Base-by-base conservation (phyloP, 1,284 basidiomycete species). In the Cystobasidium slooffiae region DNA sequence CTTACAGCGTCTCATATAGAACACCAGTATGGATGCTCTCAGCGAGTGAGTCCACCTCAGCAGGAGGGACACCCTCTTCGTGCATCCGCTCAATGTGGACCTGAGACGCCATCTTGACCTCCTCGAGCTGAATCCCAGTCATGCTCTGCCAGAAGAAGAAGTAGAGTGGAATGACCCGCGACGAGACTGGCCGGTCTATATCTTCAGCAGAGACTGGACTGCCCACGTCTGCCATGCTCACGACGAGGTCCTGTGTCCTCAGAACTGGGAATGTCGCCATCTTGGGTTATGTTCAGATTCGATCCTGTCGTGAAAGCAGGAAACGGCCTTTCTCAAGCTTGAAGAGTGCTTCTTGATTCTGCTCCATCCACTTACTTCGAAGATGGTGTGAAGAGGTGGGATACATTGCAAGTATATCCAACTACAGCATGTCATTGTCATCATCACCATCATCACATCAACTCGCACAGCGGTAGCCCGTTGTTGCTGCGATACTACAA, bases 221-320 rank as follows among this genome's bases (percentile, higher is more conserved):
- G 58, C 72, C 72, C 16, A 73, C 59, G 39, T 74, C 75, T 6
- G 41, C 37, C 43, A 76, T 56, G 39, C 53, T 49, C 16, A 49
- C 16, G 20, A 76, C 58, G 9, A 76, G 70, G 20, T 76, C 75
- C 5, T 55, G 65, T 44, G 75, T 76, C 59, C 31, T 52, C 43
- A 76, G 65, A 44, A 69, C 46, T 18, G 75, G 75, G 51, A 74
- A 76, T 16, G 69, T 75, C 41, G 70, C 70, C 56, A 75, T 72
- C 16, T 44, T 63, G 43, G 43, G 43, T 20, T 14, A 41, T 43
- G 1, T 20, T 3, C 18, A 20, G 43, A 39, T 63, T 46, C 16
- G 43, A 20, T 63, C 22, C 61, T 8, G 44, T 22, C 14, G 39
- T 49, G 14, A 49, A 52, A 37, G 49, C 49, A 24, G 24, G 24